Percentiles rank a stretch among this genome's conserved stretches.
Conservation (phyloP, 2,329 filamentous ascomycete genomes). For the Xylaria sp. region DNA sequence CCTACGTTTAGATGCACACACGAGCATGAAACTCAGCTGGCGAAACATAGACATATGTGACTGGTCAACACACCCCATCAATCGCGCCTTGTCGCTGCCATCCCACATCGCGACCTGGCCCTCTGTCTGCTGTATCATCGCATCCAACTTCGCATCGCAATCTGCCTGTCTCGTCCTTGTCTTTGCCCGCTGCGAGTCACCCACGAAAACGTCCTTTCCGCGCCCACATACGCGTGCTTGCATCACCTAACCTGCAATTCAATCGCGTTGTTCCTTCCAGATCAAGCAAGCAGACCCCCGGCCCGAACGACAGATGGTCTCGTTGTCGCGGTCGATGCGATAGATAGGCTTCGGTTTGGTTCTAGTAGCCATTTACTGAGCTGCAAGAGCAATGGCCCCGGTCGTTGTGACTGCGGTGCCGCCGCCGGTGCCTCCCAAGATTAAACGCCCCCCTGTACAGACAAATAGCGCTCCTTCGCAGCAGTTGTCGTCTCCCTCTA, state of each 20-base stretch:
- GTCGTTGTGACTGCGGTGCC: slow-evolving; percentile 52
- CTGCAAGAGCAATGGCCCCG: slow-evolving; percentile 56
- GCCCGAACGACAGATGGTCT: slow-evolving; percentile 17
- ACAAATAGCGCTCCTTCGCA: slow-evolving; percentile 66
- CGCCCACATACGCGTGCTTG: not conserved
- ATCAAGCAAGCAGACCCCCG: not conserved
- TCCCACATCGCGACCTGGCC: slow-evolving; percentile 14
- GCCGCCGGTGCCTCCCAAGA: slow-evolving; percentile 54
- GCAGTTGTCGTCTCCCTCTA: slow-evolving; percentile 64
- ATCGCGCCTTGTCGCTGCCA: slow-evolving; percentile 12
- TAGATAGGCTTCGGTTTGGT: slow-evolving; percentile 6
- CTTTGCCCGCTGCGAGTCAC: not conserved
- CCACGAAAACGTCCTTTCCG: not conserved
- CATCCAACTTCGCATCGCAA: not conserved
- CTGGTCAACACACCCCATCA: not conserved
- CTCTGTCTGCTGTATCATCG: not conserved
- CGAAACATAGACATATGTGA: slow-evolving; percentile 9
- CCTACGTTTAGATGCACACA: not conserved
- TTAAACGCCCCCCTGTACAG: slow-evolving; percentile 73
- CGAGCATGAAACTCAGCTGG: not conserved
- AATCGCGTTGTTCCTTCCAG: not conserved
- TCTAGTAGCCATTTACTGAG: slow-evolving; percentile 9
- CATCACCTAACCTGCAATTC: not conserved
- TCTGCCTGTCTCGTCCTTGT: not conserved
- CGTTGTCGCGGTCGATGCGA: slow-evolving; percentile 9